Base-by-base conservation (phyloP, 306 rosid genomes). In the Vigna radiata region DNA sequence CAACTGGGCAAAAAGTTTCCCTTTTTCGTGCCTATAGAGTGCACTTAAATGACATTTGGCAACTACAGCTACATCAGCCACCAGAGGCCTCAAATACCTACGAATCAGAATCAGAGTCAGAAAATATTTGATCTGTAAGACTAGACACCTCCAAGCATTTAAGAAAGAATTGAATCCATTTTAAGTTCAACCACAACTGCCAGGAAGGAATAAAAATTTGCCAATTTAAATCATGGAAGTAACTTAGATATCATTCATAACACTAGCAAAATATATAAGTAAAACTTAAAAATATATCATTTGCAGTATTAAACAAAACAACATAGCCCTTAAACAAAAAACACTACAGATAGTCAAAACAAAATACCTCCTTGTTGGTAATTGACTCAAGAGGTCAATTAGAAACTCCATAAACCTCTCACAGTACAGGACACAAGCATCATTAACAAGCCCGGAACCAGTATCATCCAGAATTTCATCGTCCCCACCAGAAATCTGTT, bases 351-450 rank as follows among this genome's bases (percentile, higher is more conserved):
- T 19, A 79, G 63, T 39, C 80, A 67, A 52, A 70, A 72, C 71
- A 29, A 68, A 52, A 68, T 86, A 95, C 99, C 99, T 95, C 82
- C 99, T 88, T 10, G 99, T 95, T 55, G 98, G 97, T 77, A 95
- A 90, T 84, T 95, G 99, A 82, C 99, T 95, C 85, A 95, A 79
- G 65, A 95, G 99, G 79, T 95, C 99, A 87, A 95, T 92, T 31
- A 95, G 96, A 91, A 95, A 92, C 81, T 95, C 99, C 89, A 92
- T 91, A 85, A 95, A 95, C 90, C 99, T 87, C 88, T 95, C 99
- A 60, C 99, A 92, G 74, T 95, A 95, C 81, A 95, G 87, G 81
- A 95, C 89, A 85, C 94, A 88, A 54, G 99, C 98, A 86, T 88
- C 93, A 23, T 91, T 90, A 85, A 80, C 86, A 7, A 53, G 60